These are phyloP conservation scores for Thelephora terrestris DNA, from an alignment of 1,284 basidiomycete genomes.

Conservation along the genomic window DNA sequence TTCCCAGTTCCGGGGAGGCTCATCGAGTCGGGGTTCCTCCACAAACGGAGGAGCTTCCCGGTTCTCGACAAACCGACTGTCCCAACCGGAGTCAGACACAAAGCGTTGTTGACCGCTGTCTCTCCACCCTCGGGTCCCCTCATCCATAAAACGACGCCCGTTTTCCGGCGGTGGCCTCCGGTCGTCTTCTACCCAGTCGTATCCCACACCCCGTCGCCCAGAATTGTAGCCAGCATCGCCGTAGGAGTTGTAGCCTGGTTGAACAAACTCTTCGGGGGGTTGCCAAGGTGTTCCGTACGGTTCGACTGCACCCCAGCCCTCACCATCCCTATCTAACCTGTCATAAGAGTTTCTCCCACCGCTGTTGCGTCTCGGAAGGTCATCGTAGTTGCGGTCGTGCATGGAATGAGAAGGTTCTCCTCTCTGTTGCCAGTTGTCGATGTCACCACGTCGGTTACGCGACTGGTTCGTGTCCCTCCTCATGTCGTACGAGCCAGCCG, in stretches of 20 bases:
- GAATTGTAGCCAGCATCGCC: background rate
- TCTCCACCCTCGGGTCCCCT: slow-evolving; percentile 5
- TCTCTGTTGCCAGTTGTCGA: slow-evolving; percentile 38
- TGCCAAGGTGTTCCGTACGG: background rate
- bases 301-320: slow-evolving; percentile 12
- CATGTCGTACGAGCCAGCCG: slow-evolving; percentile 35
- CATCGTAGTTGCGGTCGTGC: slow-evolving; percentile 39
- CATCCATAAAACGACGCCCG: slow-evolving; percentile 10
- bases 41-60: background rate
- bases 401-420: slow-evolving; percentile 27
- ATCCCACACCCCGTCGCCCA: background rate
- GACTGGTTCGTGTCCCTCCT: slow-evolving; percentile 41
- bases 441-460: slow-evolving; percentile 33
- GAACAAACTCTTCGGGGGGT: background rate
- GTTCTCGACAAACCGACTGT: background rate
- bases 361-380: slow-evolving; percentile 36
- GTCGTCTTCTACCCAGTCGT: background rate
- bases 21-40: background rate
- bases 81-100: slow-evolving; percentile 8
- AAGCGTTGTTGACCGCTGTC: slow-evolving; percentile 1
- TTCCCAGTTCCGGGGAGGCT: slow-evolving; percentile 43
- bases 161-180: slow-evolving; percentile 10
- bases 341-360: slow-evolving; percentile 24
- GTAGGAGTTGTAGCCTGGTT: background rate
- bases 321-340: slow-evolving; percentile 15